Conservation (phyloP, 164 flowering plant genomes). For the Umbellularia californica region DNA sequence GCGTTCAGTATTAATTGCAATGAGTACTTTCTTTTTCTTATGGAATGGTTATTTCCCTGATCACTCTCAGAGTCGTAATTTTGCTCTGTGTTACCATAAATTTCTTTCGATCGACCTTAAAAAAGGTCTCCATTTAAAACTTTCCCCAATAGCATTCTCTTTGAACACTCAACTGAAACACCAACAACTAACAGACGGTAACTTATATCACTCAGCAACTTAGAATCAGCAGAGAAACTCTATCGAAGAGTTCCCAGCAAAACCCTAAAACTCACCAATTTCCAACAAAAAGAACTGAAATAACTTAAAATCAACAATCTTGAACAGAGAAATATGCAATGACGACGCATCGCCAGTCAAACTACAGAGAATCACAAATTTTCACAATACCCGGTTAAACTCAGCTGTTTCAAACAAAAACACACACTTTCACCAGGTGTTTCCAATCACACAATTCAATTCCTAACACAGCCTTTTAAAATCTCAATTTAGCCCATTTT, state of each 20-base stretch:
- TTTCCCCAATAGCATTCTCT: not conserved
- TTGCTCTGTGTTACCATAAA: too few relatives aligned
- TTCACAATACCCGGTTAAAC: not conserved
- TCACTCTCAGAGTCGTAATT: too few relatives aligned
- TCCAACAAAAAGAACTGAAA: not conserved
- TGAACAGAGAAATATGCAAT: not conserved
- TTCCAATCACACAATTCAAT: not conserved
- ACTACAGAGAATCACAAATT: not conserved
- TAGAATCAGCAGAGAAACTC: not conserved
- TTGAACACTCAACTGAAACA: not conserved
- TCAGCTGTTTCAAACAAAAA: not conserved
- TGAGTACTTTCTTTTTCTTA: too few relatives aligned
- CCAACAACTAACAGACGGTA: not conserved
- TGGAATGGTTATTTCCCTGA: too few relatives aligned
- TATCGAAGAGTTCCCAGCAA: not conserved
- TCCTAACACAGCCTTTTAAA: not conserved
- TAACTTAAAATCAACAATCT: too few relatives aligned
- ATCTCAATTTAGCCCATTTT: too few relatives aligned
- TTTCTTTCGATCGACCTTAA: too few relatives aligned
- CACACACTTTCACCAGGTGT: not conserved
- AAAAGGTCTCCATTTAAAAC: too few relatives aligned
- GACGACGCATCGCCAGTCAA: not conserved
- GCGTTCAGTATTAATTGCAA: too few relatives aligned
- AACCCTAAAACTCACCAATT: not conserved
- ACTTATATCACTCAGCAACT: not conserved